Conservation (phyloP, 2,329 filamentous ascomycete genomes). For the Alternaria gansuensis region DNA sequence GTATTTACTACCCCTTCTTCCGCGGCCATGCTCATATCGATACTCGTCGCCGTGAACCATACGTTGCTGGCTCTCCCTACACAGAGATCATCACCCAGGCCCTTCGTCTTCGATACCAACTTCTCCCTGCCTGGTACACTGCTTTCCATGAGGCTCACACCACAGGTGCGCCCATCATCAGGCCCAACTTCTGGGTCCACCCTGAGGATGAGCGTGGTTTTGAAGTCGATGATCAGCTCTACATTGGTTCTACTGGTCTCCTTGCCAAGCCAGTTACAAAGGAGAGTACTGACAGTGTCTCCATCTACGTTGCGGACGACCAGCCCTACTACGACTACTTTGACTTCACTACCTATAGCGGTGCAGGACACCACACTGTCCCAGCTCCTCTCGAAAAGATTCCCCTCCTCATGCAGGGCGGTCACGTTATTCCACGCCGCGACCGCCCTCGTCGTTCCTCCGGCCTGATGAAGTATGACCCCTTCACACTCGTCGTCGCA, state of each 20-base stretch:
- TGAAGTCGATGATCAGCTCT: conserved; percentile 89
- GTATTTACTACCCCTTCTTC: conserved; percentile 98
- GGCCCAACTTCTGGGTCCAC: conserved; percentile 92
- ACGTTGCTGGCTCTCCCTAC: conserved; percentile 84
- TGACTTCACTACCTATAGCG: conserved; percentile 78
- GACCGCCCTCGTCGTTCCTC: conserved; percentile 87
- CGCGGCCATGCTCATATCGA: conserved; percentile 97
- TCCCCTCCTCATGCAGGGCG: conserved; percentile 89
- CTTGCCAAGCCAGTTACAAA: conserved; percentile 91
- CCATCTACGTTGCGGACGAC: conserved; percentile 87
- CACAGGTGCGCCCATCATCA: conserved; percentile 84
- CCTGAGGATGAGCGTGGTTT: conserved; percentile 88
- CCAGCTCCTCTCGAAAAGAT: conserved; percentile 84
- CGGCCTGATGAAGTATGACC: conserved; percentile 90
- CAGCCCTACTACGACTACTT: conserved; percentile 97
- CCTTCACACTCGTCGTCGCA: conserved; percentile 87
- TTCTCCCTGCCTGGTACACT: conserved; percentile 95
- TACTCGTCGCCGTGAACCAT: conserved; percentile 91
- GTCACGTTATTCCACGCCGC: conserved; percentile 89
- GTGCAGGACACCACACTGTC: conserved; percentile 76
- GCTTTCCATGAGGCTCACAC: conserved; percentile 90
- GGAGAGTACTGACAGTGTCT: conserved; percentile 74
- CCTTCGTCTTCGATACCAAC: conserved; percentile 84
- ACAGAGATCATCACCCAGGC: conserved; percentile 86
- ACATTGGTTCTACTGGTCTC: conserved; percentile 85